phyloP scores from a whole-genome alignment of 495 filamentous ascomycete species.

The Aspergillus taichungensis region DNA sequence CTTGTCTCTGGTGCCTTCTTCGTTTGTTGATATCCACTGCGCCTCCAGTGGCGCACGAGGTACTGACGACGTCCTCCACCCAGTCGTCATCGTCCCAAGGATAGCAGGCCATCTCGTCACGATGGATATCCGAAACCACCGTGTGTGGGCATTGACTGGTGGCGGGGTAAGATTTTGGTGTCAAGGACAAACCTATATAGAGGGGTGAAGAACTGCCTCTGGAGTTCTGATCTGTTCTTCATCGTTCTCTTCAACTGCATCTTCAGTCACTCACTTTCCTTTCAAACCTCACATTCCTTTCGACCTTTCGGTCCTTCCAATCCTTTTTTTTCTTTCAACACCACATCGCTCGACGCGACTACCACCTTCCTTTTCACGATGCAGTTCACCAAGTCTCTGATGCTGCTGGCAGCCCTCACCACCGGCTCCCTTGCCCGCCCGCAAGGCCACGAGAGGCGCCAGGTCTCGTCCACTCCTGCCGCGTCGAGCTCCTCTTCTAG shows the following conservation, averaged over 20 bases:
- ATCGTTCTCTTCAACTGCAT: background rate
- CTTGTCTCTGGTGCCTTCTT: no score
- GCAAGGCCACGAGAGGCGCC: constrained; percentile 19
- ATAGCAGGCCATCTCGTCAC: no score
- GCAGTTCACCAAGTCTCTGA: constrained; percentile 28
- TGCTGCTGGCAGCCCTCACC: constrained; percentile 30
- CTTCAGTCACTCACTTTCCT: background rate
- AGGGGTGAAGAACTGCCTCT: background rate
- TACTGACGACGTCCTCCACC: no score
- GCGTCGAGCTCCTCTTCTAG: constrained; percentile 1
- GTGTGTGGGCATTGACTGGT: no score
- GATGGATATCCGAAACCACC: no score
- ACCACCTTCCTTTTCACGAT: constrained; percentile 12
- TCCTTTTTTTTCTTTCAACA: background rate
- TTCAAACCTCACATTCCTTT: constrained; percentile 6
- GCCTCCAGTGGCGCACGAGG: no score
- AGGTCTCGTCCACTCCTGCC: constrained; percentile 5
- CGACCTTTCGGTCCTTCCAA: background rate
- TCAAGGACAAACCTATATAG: background rate
- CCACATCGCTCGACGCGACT: constrained; percentile 3
- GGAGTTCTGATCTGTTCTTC: background rate
- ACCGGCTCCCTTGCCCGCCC: constrained; percentile 17
- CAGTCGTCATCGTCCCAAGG: no score
- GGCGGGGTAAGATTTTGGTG: background rate
- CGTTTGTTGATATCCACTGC: no score